Base-by-base conservation (phyloP, 164 flowering plant genomes). In the Nelumbo lutea region DNA sequence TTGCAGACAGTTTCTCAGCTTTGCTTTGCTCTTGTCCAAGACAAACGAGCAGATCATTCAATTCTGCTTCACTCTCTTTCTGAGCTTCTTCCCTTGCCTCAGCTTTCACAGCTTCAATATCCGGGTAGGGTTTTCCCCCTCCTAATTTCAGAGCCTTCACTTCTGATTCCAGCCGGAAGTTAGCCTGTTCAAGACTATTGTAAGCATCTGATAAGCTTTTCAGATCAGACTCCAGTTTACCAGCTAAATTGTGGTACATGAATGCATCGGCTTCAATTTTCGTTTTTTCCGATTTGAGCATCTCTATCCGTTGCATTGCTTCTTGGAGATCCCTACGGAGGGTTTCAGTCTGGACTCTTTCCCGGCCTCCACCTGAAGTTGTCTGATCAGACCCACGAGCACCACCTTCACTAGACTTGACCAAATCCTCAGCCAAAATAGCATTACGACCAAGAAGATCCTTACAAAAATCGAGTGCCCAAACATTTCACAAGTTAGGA, bases 1-100 rank as follows among this genome's bases (percentile, higher is more conserved):
- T 88, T 13, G 87, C 79, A 69, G 87, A 84, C 57, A 96, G 84
- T 75, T 73, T 90, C 69, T 96, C 99, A 48, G 89, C 98, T 74
- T 82, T 89, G 79, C 90, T 91, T 79, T 96, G 98, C 75, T 96
- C 98, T 81, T 96, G 99, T 64, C 99, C 99, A 41, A 93, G 84
- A 72, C 99, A 95, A 6, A 92, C 97, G 0, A 96, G 86, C 74
- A 96, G 77, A 74, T 96, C 99, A 48, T 78, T 93, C 72, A 93
- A 72, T 71, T 96, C 99, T 3, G 80, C 90, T 66, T 96, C 98
- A 52, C 97, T 88, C 75, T 92, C 98, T 79, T 83, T 89, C 76
- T 81, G 86, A 6, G 92, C 92, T 83, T 91, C 98, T 82, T 90
- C 97, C 75, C 91, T 86, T 7, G 88, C 97, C 71, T 90, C 91